A percentile compares a stretch with the other conserved stretches of the same genome.
phyloP scores from a whole-genome alignment of 139 green algal species.

The Chlorella sp. region DNA sequence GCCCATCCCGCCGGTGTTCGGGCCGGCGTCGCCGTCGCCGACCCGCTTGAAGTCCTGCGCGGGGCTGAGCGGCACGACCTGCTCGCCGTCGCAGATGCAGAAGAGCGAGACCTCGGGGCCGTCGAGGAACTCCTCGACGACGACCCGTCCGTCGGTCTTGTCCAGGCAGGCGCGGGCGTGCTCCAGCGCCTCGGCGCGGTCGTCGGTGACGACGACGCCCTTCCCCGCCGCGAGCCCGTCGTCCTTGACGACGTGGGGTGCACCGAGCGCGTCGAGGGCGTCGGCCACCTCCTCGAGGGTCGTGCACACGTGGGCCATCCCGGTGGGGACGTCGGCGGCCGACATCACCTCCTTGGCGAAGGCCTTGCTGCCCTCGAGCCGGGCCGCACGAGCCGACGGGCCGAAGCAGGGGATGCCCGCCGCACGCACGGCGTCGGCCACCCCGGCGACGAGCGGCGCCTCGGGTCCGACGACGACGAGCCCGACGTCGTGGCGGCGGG shows the following conservation, averaged over 20 bases:
- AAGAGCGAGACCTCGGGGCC: slow-evolving; percentile 98
- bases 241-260: slow-evolving; percentile 96
- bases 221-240: slow-evolving; percentile 89
- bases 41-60: slow-evolving; percentile 95
- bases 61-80: slow-evolving; percentile 59
- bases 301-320: too few species aligned
- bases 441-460: slow-evolving; percentile 85
- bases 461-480: slow-evolving; percentile 90
- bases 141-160: too few species aligned
- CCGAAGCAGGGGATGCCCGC: slow-evolving; percentile 85
- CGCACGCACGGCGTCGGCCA: slow-evolving; percentile 64
- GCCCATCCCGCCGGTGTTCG: slow-evolving; percentile 98
- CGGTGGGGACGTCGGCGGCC: too few species aligned
- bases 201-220: slow-evolving; percentile 85
- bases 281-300: too few species aligned
- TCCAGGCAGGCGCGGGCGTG: too few species aligned
- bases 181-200: slow-evolving; percentile 64
- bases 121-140: slow-evolving; percentile 94
- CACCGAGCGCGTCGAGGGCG: slow-evolving; percentile 68
- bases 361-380: slow-evolving; percentile 91
- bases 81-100: slow-evolving; percentile 81
- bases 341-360: too few species aligned
- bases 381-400: slow-evolving; percentile 68
- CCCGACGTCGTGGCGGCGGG: slow-evolving; percentile 56
- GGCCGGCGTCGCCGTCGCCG: slow-evolving; percentile 90